Conservation (phyloP, 208 protist species). For the Leishmania gerbilli region DNA sequence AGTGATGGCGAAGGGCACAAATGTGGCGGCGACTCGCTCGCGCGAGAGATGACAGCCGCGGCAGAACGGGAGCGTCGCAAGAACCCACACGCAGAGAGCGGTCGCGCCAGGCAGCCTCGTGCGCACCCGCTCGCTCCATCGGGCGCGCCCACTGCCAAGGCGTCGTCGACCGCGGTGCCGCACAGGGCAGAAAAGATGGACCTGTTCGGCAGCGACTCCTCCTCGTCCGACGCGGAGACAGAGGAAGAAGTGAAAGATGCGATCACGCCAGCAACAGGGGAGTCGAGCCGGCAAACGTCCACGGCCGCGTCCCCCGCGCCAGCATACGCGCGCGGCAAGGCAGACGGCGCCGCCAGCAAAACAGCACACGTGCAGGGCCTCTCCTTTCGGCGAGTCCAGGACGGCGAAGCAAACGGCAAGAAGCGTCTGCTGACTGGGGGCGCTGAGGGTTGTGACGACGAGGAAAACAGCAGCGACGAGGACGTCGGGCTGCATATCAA, state of each 20-base stretch:
- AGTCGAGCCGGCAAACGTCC: not conserved
- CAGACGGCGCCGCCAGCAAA: not conserved
- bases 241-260: not conserved
- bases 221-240: conserved; percentile 19
- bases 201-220: conserved; percentile 38
- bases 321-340: not conserved
- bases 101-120: conserved; percentile 44
- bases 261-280: not conserved
- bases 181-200: conserved; percentile 33
- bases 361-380: conserved; percentile 22
- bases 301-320: not conserved
- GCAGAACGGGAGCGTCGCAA: conserved; percentile 45
- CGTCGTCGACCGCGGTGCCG: not conserved
- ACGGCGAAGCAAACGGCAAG: not conserved
- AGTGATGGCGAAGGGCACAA: conserved; percentile 24
- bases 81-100: conserved; percentile 72
- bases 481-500: conserved; percentile 65
- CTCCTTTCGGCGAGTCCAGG: conserved; percentile 9
- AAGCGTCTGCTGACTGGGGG: not conserved
- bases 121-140: conserved; percentile 25
- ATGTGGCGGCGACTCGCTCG: conserved; percentile 29
- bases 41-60: conserved; percentile 51
- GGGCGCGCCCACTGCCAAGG: not conserved
- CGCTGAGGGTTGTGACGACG: conserved; percentile 10
- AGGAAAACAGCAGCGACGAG: conserved; percentile 10